Percentiles rank a stretch among this genome's conserved stretches.
Conservation (phyloP, 2,329 filamentous ascomycete genomes). For the Trichothecium roseum region DNA sequence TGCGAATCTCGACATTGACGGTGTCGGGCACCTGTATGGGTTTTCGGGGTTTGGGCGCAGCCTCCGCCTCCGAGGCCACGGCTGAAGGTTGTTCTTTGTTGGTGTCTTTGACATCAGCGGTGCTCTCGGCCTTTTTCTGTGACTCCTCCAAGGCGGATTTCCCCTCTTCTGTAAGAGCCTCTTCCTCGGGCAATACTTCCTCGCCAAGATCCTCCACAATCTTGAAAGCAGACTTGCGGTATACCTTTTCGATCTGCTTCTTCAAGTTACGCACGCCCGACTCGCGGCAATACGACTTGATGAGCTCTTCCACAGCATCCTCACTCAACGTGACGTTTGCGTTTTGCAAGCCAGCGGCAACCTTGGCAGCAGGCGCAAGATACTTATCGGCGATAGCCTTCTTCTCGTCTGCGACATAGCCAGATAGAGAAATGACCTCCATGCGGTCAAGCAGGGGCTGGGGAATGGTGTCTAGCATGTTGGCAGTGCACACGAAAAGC, state of each 20-base stretch:
- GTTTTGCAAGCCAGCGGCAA: conserved; percentile 79
- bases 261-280: conserved; percentile 95
- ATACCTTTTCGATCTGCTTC: conserved; percentile 99
- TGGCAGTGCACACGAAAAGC: conserved; percentile 95
- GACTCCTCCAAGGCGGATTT: conserved; percentile 66
- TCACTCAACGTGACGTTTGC: conserved; percentile 82
- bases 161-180: conserved; percentile 76
- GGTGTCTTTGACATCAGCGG: conserved; percentile 27
- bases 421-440: conserved; percentile 93
- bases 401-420: conserved; percentile 96
- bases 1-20: conserved; percentile 78
- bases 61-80: conserved; percentile 24
- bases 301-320: conserved; percentile 87
- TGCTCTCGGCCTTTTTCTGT: conserved; percentile 56
- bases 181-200: conserved; percentile 66
- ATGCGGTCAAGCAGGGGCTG: conserved; percentile 89
- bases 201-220: conserved; percentile 94
- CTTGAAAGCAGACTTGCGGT: conserved; percentile 91
- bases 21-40: conserved; percentile 74
- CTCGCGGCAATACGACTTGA: conserved; percentile 97
- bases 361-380: conserved; percentile 86
- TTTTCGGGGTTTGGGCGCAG: conserved; percentile 59
- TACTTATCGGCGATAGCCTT: conserved; percentile 96
- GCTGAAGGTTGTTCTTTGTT: conserved; percentile 14
- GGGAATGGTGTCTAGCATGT: conserved; percentile 97